Conservation (phyloP, 2,329 filamentous ascomycete species). For the Leptographium procerum region DNA sequence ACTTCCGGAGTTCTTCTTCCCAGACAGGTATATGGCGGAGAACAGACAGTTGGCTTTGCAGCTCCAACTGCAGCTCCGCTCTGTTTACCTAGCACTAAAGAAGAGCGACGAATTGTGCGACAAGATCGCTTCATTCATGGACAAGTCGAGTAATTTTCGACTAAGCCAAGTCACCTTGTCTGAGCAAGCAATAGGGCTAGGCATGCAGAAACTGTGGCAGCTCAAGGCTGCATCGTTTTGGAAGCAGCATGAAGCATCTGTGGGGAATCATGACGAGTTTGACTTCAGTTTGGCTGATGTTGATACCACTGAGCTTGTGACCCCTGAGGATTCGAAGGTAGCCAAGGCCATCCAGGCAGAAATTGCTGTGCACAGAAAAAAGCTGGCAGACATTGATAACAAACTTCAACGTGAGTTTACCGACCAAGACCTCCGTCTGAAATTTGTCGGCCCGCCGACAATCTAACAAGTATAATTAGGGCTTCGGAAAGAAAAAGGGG, state of each 20-base stretch:
- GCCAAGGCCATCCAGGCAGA: conserved; percentile 11
- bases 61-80: conserved; percentile 11
- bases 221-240: conserved; percentile 12
- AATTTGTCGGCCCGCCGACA: too few species aligned
- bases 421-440: not conserved
- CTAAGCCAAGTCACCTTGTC: conserved; percentile 10
- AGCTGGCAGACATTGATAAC: conserved; percentile 8
- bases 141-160: conserved; percentile 1
- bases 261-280: conserved; percentile 9
- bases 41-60: conserved; percentile 10
- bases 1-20: conserved; percentile 15
- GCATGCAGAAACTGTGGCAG: conserved; percentile 13
- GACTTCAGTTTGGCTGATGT: conserved; percentile 14
- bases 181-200: conserved; percentile 11
- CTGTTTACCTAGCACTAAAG: conserved; percentile 7
- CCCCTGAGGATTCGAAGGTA: conserved; percentile 10
- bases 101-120: conserved; percentile 5
- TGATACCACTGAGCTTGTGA: conserved; percentile 9
- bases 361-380: conserved; percentile 11
- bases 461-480: not conserved
- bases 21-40: conserved; percentile 15
- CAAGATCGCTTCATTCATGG: conserved; percentile 4
- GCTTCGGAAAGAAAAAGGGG: conserved; percentile 3
- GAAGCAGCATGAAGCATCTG: conserved; percentile 12
- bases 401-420: conserved; percentile 5